Evolutionary conservation across 208 protist species (phyloP), one percentile per base, ranked within the genome.

Genomic region (Leishmania major): DNA sequence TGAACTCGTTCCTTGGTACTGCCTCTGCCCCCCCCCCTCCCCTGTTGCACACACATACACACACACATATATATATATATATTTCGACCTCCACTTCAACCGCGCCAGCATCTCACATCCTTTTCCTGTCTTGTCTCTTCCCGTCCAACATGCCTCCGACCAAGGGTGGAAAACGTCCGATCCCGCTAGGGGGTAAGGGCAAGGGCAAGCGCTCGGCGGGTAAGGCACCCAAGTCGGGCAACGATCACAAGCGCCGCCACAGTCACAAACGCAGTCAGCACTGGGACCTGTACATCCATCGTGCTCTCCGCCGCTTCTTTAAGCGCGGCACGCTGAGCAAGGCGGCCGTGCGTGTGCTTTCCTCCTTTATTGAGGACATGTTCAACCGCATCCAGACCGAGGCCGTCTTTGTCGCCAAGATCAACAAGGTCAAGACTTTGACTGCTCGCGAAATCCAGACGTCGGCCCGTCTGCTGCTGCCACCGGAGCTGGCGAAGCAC

Each of bases 351-450:
- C 87, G 90, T 59, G 99, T 99, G 60, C 99, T 99, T 84, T 99
- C 99, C 74, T 99, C 98, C 45, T 99, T 99, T 82, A 98, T 99
- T 85, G 97, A 99, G 77, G 99, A 99, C 88, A 99, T 99, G 91
- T 99, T 99, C 92, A 98, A 99, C 81, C 94, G 98, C 81, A 99
- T 99, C 75, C 97, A 99, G 81, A 87, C 86, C 43, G 99, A 99
- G 93, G 99, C 99, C 5, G 96, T 97, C 69, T 92, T 95, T 66
- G 96, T 99, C 25, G 98, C 99, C 17, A 94, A 96, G 84, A 98
- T 99, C 90, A 99, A 99, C 94, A 99, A 99, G 85, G 96, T 98
- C 66, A 94, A 96, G 82, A 99, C 99, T 67, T 92, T 99, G 78
- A 98, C 97, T 1, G 99, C 98, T 19, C 92, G 99, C 53, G 99